Conservation (phyloP, 2,329 filamentous ascomycete species). For the Pseudogymnoascus verrucosus region DNA sequence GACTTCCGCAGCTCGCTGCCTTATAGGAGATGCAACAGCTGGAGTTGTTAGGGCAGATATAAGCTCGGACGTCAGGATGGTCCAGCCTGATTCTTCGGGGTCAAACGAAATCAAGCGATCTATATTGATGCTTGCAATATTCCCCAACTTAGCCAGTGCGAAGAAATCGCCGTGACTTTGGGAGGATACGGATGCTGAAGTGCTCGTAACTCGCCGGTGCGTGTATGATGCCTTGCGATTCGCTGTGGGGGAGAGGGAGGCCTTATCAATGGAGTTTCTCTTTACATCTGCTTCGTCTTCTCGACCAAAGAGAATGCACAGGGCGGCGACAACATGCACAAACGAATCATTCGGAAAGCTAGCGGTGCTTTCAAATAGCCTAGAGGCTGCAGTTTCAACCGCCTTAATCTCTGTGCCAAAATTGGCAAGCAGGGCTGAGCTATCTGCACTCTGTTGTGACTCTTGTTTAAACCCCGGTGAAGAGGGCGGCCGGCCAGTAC, state of each 20-base stretch:
- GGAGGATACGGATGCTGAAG: conserved; percentile 38
- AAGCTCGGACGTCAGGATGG: conserved; percentile 50
- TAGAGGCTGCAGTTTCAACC: conserved; percentile 77
- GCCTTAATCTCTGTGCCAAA: conserved; percentile 76
- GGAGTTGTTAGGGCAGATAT: conserved; percentile 42
- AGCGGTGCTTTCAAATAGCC: conserved; percentile 83
- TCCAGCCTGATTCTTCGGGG: conserved; percentile 68
- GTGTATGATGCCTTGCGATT: conserved; percentile 21
- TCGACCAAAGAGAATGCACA: conserved; percentile 60
- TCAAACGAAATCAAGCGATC: conserved; percentile 62
- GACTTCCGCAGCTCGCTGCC: conserved; percentile 55
- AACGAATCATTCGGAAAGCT: conserved; percentile 85
- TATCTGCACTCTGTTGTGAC: conserved; percentile 30
- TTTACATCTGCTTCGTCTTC: conserved; percentile 22
- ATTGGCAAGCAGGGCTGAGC: conserved; percentile 45
- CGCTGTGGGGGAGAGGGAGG: background rate
- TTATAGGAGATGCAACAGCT: conserved; percentile 42
- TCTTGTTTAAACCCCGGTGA: conserved; percentile 38
- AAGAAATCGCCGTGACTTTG: conserved; percentile 57
- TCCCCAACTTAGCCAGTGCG: conserved; percentile 65
- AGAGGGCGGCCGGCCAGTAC: conserved; percentile 45
- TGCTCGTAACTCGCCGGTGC: conserved; percentile 35
- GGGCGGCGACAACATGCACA: conserved; percentile 63
- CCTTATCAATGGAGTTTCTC: conserved; percentile 15
- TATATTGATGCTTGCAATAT: conserved; percentile 66